Percentiles rank a stretch among this genome's conserved stretches.
phyloP scores from a whole-genome alignment of 208 protist species.

The Entamoeba invadens region DNA sequence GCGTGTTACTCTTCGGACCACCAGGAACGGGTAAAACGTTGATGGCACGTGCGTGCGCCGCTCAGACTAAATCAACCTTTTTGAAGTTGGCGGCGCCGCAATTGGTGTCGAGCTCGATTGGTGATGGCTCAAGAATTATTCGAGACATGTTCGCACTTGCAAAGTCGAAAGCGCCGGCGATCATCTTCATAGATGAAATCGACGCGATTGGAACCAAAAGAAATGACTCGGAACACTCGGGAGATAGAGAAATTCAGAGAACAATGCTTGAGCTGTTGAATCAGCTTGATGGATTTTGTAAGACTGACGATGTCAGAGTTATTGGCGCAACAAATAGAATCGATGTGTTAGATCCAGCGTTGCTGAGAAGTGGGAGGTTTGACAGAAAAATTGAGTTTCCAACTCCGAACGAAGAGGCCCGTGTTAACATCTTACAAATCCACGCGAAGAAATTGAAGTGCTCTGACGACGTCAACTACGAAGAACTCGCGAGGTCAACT shows the following conservation, averaged over 20 bases:
- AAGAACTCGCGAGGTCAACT: conserved; percentile 19
- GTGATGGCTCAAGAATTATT: conserved; percentile 96
- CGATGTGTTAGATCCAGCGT: conserved; percentile 92
- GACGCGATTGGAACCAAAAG: conserved; percentile 98
- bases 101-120: conserved; percentile 99
- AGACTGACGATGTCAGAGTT: conserved; percentile 88
- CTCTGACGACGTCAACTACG: conserved; percentile 47
- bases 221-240: conserved; percentile 95
- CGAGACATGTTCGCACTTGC: conserved; percentile 97
- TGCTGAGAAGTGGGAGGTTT: conserved; percentile 97
- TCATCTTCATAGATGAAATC: conserved; percentile 99
- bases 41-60: conserved; percentile 34
- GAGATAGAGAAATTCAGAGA: conserved; percentile 96
- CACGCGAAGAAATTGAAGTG: conserved; percentile 99
- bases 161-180: conserved; percentile 77
- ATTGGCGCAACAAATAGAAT: conserved; percentile 99
- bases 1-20: conserved; percentile 31
- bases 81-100: conserved; percentile 99
- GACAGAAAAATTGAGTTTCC: conserved; percentile 99
- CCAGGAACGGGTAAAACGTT: conserved; percentile 38
- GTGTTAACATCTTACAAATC: conserved; percentile 94
- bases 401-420: conserved; percentile 94
- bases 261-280: conserved; percentile 99
- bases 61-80: conserved; percentile 78
- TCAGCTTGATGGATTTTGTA: conserved; percentile 99